Conservation (phyloP, 2,329 filamentous ascomycete genomes). For the Dendryphion nanum region DNA sequence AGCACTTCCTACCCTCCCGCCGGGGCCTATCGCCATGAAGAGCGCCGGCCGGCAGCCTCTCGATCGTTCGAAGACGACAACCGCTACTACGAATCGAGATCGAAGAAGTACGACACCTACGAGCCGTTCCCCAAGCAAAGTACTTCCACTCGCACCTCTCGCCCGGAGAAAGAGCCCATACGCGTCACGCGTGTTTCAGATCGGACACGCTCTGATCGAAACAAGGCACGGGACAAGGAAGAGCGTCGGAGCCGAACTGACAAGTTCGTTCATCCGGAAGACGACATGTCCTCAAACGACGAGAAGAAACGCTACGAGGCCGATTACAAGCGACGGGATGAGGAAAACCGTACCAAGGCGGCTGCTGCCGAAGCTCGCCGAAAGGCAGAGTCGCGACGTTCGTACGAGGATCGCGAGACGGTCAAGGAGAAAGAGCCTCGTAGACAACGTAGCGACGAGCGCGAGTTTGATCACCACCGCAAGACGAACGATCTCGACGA, state of each 20-base stretch:
- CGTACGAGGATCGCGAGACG: conserved; percentile 29
- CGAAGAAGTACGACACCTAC: conserved; percentile 42
- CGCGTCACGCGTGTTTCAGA: conserved; percentile 32
- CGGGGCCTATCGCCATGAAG: conserved; percentile 28
- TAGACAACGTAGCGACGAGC: conserved; percentile 8
- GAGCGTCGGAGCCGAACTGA: conserved; percentile 38
- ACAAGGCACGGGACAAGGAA: conserved; percentile 41
- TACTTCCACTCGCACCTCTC: conserved; percentile 21
- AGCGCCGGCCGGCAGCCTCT: conserved; percentile 30
- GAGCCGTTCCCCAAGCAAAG: conserved; percentile 34
- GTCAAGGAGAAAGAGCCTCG: conserved; percentile 18
- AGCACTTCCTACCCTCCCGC: conserved; percentile 16
- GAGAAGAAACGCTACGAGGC: conserved; percentile 33
- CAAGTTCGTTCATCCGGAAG: conserved; percentile 34
- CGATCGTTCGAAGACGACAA: conserved; percentile 30
- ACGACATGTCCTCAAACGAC: conserved; percentile 32
- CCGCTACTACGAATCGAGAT: conserved; percentile 40
- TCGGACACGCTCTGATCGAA: conserved; percentile 39
- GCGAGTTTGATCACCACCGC: conserved; percentile 17
- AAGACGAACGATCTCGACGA: conserved; percentile 23
- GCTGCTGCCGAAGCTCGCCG: conserved; percentile 20
- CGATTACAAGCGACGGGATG: conserved; percentile 24
- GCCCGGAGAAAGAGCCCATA: conserved; percentile 26
- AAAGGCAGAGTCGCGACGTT: conserved; percentile 28
- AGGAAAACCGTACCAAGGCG: conserved; percentile 13